Percentiles rank a stretch among this genome's conserved stretches.
phyloP scores from a whole-genome alignment of 306 rosid genomes.

The Chamaecrista fasciculata region DNA sequence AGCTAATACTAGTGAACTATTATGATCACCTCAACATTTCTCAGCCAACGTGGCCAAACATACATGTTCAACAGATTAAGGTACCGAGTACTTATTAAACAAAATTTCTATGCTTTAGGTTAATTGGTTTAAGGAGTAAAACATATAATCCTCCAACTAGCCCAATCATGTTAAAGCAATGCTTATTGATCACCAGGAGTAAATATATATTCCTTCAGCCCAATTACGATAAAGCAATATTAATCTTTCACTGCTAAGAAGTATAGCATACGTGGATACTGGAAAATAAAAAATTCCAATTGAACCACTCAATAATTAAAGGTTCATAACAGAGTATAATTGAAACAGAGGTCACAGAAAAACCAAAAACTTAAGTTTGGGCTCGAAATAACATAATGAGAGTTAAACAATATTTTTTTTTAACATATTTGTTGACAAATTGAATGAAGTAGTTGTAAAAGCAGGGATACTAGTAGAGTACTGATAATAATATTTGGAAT shows the following conservation, averaged over 20 bases:
- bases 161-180: not conserved
- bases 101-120: not conserved
- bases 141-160: not conserved
- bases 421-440: not conserved
- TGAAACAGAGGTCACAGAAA: not conserved
- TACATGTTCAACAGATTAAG: slow-evolving; percentile 6
- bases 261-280: not conserved
- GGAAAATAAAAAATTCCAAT: not conserved
- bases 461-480: not conserved
- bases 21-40: not conserved
- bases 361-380: not conserved
- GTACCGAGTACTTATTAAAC: not conserved
- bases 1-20: not conserved
- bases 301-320: not conserved
- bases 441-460: slow-evolving; percentile 16
- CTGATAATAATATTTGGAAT: not conserved
- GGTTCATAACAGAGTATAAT: not conserved
- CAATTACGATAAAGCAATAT: not conserved
- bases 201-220: not conserved
- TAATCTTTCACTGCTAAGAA: not conserved
- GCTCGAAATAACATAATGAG: not conserved
- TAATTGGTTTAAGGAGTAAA: not conserved
- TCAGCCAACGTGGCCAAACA: not conserved
- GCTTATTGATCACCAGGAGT: not conserved
- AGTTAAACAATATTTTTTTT: not conserved